A percentile compares a stretch with the other conserved stretches of the same genome.
Conservation (phyloP, 1,284 basidiomycete species). For the Ustilago curta region DNA sequence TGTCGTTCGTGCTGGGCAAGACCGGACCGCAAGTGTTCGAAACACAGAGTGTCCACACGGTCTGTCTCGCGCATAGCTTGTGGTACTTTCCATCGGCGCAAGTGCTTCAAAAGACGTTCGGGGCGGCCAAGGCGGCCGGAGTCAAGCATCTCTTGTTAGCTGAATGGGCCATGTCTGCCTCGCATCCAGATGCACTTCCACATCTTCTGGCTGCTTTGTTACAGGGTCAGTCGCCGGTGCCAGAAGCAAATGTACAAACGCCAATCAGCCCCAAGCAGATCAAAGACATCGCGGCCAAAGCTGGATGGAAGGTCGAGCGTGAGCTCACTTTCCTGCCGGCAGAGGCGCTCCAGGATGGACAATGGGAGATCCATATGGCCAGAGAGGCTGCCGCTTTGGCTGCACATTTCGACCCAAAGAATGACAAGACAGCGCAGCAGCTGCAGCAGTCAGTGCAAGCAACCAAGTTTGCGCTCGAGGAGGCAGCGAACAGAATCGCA, state of each 20-base stretch:
- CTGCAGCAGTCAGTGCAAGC: conserved; percentile 19
- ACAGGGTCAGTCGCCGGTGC: conserved; percentile 25
- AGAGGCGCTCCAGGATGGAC: conserved; percentile 26
- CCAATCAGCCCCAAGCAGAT: conserved; percentile 20
- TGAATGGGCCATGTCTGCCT: conserved; percentile 34
- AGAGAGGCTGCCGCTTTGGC: conserved; percentile 10
- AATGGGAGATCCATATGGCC: conserved; percentile 29
- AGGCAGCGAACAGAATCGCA: conserved; percentile 8
- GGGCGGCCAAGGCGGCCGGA: conserved; percentile 14
- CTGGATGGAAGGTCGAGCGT: conserved; percentile 20
- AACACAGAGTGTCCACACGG: conserved; percentile 8
- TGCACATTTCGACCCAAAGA: not conserved
- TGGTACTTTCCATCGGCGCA: conserved; percentile 31
- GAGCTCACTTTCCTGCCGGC: conserved; percentile 19
- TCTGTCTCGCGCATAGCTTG: conserved; percentile 24
- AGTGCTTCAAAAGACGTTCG: conserved; percentile 12
- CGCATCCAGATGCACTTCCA: conserved; percentile 22
- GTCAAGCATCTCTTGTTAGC: conserved; percentile 32
- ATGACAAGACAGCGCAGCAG: conserved; percentile 2
- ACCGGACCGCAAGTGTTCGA: conserved; percentile 18
- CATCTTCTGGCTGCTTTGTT: conserved; percentile 29
- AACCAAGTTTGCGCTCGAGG: conserved; percentile 26
- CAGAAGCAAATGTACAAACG: conserved; percentile 17
- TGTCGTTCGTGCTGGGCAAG: conserved; percentile 22
- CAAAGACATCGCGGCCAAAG: conserved; percentile 8